Percentiles rank a stretch among this genome's conserved stretches.
These are phyloP conservation scores for Pseudopyrenochaeta lycopersici DNA, from an alignment of 2,329 filamentous ascomycete species.

Conservation along the genomic window DNA sequence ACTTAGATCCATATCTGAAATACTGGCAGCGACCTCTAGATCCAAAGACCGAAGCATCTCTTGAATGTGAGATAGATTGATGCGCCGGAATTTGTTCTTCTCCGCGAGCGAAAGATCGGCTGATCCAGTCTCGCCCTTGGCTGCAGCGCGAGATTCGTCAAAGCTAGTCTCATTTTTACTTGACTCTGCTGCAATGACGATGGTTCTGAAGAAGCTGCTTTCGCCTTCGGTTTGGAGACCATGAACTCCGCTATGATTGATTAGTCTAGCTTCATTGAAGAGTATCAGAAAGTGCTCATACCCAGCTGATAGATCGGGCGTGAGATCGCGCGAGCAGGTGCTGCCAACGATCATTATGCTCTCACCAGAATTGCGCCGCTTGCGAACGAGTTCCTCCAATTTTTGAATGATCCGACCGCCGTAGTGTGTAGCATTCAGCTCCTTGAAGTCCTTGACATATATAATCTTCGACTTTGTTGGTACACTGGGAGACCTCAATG, in stretches of 20 bases:
- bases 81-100: constrained; percentile 49
- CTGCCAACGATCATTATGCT: constrained; percentile 84
- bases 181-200: constrained; percentile 39
- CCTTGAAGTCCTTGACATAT: constrained; percentile 82
- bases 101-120: constrained; percentile 23
- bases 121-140: constrained; percentile 9
- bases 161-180: constrained; percentile 15
- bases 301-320: constrained; percentile 52
- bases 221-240: constrained; percentile 55
- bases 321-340: constrained; percentile 64
- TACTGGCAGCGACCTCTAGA: constrained; percentile 37
- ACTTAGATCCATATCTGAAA: constrained; percentile 34
- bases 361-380: constrained; percentile 74
- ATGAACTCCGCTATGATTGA: constrained; percentile 48
- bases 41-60: constrained; percentile 65
- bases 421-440: constrained; percentile 74
- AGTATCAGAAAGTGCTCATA: background rate
- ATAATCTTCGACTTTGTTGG: constrained; percentile 69
- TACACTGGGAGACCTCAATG: constrained; percentile 21
- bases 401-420: constrained; percentile 74
- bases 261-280: constrained; percentile 6
- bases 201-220: constrained; percentile 44
- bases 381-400: constrained; percentile 75
- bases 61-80: constrained; percentile 72
- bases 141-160: constrained; percentile 18